Evolutionary conservation across 2,329 filamentous ascomycete genomes (phyloP).

Genomic region (Paramyrothecium roridum): DNA sequence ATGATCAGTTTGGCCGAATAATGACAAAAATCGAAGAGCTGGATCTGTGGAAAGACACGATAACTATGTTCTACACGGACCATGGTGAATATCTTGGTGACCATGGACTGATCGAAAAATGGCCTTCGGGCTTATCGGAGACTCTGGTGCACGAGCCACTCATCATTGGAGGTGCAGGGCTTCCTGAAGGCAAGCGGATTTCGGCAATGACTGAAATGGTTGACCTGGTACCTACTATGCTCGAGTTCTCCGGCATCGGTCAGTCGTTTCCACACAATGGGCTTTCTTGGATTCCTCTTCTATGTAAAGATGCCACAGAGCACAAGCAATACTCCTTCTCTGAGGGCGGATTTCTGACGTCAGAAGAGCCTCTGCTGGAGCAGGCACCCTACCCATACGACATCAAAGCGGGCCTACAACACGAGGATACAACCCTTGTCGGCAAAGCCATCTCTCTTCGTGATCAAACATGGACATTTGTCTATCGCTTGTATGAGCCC

Average conservation of each 20-base stretch:
- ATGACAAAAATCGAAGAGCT: slow-evolving; percentile 28
- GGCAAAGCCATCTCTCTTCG: slow-evolving; percentile 38
- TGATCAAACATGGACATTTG: slow-evolving; percentile 33
- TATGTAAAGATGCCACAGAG: slow-evolving; percentile 14
- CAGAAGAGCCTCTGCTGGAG: slow-evolving; percentile 42
- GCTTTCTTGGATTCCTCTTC: slow-evolving; percentile 25
- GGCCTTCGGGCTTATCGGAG: slow-evolving; percentile 40
- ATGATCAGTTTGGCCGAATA: slow-evolving; percentile 42
- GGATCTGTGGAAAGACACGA: slow-evolving; percentile 31
- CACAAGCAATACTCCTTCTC: slow-evolving; percentile 39
- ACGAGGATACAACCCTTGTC: slow-evolving; percentile 37
- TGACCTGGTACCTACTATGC: slow-evolving; percentile 39
- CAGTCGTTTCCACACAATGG: slow-evolving; percentile 39
- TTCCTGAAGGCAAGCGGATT: slow-evolving; percentile 29
- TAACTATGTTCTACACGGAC: slow-evolving; percentile 42
- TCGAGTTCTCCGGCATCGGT: slow-evolving; percentile 32
- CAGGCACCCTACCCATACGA: slow-evolving; percentile 41
- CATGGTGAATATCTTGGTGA: slow-evolving; percentile 46
- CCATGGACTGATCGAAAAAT: slow-evolving; percentile 45
- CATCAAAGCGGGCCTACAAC: slow-evolving; percentile 40
- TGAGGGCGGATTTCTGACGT: slow-evolving; percentile 40
- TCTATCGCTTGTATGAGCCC: slow-evolving; percentile 43
- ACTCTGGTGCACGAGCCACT: slow-evolving; percentile 39
- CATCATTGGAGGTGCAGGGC: slow-evolving; percentile 36
- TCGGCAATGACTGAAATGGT: slow-evolving; percentile 40